These are phyloP conservation scores for Chloromonas sp. DNA, from an alignment of 163 green algal genomes.

Conservation along the genomic window DNA sequence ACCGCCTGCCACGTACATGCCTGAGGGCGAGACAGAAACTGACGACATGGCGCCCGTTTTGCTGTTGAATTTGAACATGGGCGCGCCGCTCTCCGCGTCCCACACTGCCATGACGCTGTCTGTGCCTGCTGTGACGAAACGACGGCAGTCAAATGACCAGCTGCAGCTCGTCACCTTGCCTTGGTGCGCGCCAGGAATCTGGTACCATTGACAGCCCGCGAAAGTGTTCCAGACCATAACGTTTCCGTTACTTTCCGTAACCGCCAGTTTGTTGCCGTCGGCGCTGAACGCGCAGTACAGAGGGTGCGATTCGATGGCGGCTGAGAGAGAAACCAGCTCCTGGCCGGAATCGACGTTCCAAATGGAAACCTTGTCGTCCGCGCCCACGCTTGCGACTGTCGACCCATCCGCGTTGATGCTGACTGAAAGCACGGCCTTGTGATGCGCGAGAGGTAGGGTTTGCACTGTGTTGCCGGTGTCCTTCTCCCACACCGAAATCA, in stretches of 20 bases:
- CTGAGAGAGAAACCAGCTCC: constrained; percentile 36
- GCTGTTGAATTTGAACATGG: constrained; percentile 32
- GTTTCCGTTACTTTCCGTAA: constrained; percentile 40
- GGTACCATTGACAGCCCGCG: constrained; percentile 43
- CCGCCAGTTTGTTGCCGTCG: constrained; percentile 39
- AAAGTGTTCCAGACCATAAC: constrained; percentile 41
- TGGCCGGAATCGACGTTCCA: constrained; percentile 40
- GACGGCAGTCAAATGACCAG: constrained; percentile 41
- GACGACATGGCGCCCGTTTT: constrained; percentile 29
- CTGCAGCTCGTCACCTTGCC: constrained; percentile 30
- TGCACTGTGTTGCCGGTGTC: constrained; percentile 37
- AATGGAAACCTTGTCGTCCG: constrained; percentile 43
- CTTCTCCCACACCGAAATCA: constrained; percentile 40
- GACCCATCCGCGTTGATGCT: constrained; percentile 32
- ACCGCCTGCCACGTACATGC: constrained; percentile 25
- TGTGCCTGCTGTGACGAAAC: constrained; percentile 28
- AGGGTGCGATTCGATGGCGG: constrained; percentile 35
- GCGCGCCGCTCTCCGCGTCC: constrained; percentile 31
- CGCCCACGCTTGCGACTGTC: constrained; percentile 34
- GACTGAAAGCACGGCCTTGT: constrained; percentile 27
- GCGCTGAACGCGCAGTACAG: constrained; percentile 38
- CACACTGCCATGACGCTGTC: constrained; percentile 28
- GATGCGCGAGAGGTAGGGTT: constrained; percentile 40
- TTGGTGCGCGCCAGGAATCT: constrained; percentile 28
- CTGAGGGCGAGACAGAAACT: constrained; percentile 24